Conservation (phyloP, 306 rosid genomes). For the Luffa acutangula region DNA sequence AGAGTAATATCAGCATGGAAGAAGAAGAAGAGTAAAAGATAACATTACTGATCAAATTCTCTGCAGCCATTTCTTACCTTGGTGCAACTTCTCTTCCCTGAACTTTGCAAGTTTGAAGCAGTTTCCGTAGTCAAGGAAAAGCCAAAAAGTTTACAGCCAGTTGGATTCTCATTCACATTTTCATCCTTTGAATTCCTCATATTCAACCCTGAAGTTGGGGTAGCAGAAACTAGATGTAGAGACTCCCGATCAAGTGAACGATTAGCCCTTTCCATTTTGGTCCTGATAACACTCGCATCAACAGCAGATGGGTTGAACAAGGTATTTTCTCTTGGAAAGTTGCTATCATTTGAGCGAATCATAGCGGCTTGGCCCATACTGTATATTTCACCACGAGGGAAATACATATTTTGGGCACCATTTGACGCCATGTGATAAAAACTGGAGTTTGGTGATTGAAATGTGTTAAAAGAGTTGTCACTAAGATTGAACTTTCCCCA, state of each 20-base stretch:
- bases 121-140: conserved; percentile 63
- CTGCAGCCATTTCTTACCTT: conserved; percentile 68
- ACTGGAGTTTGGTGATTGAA: conserved; percentile 43
- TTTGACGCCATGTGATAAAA: conserved; percentile 40
- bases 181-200: conserved; percentile 46
- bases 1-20: conserved; percentile 42
- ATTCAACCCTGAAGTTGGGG: conserved; percentile 32
- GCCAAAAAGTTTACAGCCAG: conserved; percentile 71
- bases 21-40: conserved; percentile 41
- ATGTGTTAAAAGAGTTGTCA: conserved; percentile 41
- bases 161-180: conserved; percentile 31
- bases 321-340: conserved; percentile 37
- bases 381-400: conserved; percentile 48
- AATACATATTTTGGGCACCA: conserved; percentile 40
- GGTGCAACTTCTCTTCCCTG: conserved; percentile 82
- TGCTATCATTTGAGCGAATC: conserved; percentile 32
- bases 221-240: conserved; percentile 33
- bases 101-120: conserved; percentile 26
- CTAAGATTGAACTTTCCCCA: conserved; percentile 55
- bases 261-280: conserved; percentile 36
- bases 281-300: conserved; percentile 33
- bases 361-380: conserved; percentile 36
- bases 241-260: conserved; percentile 32
- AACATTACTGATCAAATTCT: conserved; percentile 27
- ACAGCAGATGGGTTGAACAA: conserved; percentile 30